Conservation (phyloP, 495 filamentous ascomycete genomes). For the Xylaria acuta region DNA sequence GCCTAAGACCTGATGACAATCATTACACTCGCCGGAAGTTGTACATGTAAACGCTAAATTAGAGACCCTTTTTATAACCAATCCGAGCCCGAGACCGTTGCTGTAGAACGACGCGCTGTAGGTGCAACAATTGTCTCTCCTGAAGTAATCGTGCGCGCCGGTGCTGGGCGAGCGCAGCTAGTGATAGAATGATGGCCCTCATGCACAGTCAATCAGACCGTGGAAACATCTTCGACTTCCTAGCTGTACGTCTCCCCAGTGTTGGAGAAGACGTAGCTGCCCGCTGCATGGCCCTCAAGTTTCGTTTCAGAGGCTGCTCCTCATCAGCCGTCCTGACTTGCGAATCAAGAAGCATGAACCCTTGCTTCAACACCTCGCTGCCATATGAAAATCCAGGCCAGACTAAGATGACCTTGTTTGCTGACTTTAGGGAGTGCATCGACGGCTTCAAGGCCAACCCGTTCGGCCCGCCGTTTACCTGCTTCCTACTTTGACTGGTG, state of each 20-base stretch:
- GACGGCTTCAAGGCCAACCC: slow-evolving; percentile 11
- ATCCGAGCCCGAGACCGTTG: slow-evolving; percentile 12
- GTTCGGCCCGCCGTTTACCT: slow-evolving; percentile 6
- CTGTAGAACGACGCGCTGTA: slow-evolving; percentile 16
- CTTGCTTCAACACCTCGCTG: slow-evolving; percentile 21
- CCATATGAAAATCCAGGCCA: slow-evolving; percentile 24
- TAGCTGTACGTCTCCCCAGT: neutral
- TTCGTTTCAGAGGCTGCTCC: slow-evolving; percentile 15
- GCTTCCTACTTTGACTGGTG: slow-evolving; percentile 10
- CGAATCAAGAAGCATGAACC: slow-evolving; percentile 23
- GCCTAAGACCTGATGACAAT: neutral
- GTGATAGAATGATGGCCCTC: slow-evolving; percentile 1
- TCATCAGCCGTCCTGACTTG: slow-evolving; percentile 4
- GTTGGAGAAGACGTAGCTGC: neutral
- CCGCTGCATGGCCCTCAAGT: slow-evolving; percentile 14
- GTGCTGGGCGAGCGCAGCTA: slow-evolving; percentile 1
- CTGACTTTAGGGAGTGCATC: neutral
- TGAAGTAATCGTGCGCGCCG: slow-evolving; percentile 19
- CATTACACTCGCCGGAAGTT: slow-evolving; percentile 6
- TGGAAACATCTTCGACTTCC: slow-evolving; percentile 4
- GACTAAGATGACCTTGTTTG: slow-evolving; percentile 9
- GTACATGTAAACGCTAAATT: slow-evolving; percentile 7
- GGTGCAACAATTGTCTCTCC: slow-evolving; percentile 23
- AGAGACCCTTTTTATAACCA: neutral
- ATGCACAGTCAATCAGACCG: slow-evolving; percentile 18